A percentile compares a stretch with the other conserved stretches of the same genome.
phyloP scores from a whole-genome alignment of 257 asterid genomes.

The Linaria vulgaris region DNA sequence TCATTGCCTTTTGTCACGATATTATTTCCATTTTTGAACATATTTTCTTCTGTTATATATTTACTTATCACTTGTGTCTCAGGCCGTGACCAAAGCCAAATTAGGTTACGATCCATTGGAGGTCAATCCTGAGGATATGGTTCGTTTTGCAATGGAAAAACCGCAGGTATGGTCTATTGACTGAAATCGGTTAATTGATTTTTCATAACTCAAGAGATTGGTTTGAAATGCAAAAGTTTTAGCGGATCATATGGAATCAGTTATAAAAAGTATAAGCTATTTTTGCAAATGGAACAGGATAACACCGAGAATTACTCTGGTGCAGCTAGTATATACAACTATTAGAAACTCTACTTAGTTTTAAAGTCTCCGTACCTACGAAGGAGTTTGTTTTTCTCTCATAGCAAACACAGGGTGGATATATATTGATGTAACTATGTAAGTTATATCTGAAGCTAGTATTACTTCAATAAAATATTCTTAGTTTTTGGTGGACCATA shows the following conservation, averaged over 20 bases:
- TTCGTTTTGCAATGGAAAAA: conserved; percentile 89
- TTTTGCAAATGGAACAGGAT: conserved; percentile 22
- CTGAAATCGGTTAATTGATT: conserved; percentile 15
- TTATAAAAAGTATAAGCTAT: conserved; percentile 9
- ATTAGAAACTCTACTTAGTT: conserved; percentile 4
- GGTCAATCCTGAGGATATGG: conserved; percentile 99
- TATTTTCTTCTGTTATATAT: conserved; percentile 8
- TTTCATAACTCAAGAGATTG: conserved; percentile 14
- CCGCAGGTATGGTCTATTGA: conserved; percentile 73
- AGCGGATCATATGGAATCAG: conserved; percentile 8
- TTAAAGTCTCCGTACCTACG: conserved; percentile 13
- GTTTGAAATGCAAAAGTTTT: conserved; percentile 8
- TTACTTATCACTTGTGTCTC: conserved; percentile 30
- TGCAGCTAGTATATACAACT: conserved; percentile 10
- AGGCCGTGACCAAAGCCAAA: conserved; percentile 99
- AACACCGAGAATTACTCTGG: conserved; percentile 1
- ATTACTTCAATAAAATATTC: conserved; percentile 15
- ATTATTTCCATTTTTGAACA: conserved; percentile 15
- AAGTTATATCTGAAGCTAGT: conserved; percentile 16
- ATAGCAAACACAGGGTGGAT: conserved; percentile 3
- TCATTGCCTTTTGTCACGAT: conserved; percentile 18
- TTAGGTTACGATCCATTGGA: conserved; percentile 96
- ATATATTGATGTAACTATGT: conserved; percentile 13
- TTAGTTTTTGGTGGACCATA: conserved; percentile 8
- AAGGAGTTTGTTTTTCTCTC: conserved; percentile 19